Evolutionary conservation across 2,329 filamentous ascomycete genomes (phyloP).

Genomic region (Scedosporium boydii): DNA sequence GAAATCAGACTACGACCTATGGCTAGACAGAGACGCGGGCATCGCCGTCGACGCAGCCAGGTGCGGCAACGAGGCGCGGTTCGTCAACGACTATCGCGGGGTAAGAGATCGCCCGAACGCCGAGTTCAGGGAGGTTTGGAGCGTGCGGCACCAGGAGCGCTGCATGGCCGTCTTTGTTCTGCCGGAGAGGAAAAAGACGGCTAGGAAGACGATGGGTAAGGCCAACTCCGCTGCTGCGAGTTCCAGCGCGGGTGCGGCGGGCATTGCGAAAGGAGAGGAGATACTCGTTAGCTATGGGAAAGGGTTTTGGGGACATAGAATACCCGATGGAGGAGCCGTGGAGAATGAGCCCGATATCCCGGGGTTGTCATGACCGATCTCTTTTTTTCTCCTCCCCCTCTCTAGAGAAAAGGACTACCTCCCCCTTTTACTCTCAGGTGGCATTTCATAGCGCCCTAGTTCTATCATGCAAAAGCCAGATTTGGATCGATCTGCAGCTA

Average conservation of each 20-base stretch:
- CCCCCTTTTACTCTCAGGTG: neutral
- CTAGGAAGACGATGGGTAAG: conserved; percentile 14
- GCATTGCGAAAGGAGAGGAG: conserved; percentile 51
- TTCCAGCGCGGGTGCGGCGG: conserved; percentile 16
- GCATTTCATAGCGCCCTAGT: neutral
- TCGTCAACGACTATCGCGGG: conserved; percentile 58
- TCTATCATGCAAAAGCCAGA: neutral
- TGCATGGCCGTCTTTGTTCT: conserved; percentile 51
- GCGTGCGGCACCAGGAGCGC: conserved; percentile 37
- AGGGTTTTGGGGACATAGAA: conserved; percentile 45
- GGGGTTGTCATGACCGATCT: neutral
- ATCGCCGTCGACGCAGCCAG: conserved; percentile 51
- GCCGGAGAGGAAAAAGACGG: conserved; percentile 24
- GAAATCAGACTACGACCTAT: conserved; percentile 54
- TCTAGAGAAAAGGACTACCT: neutral
- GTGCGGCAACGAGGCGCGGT: conserved; percentile 54
- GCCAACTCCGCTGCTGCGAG: neutral
- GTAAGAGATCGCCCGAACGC: conserved; percentile 43
- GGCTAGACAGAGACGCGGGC: conserved; percentile 46
- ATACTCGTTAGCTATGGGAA: conserved; percentile 59
- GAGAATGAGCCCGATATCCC: conserved; percentile 2
- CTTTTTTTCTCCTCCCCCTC: neutral
- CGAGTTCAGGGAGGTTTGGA: conserved; percentile 51
- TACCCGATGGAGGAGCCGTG: conserved; percentile 18
- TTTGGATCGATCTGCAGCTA: neutral